Conservation (phyloP, 257 asterid species). For the Solanum gandarillasii region DNA sequence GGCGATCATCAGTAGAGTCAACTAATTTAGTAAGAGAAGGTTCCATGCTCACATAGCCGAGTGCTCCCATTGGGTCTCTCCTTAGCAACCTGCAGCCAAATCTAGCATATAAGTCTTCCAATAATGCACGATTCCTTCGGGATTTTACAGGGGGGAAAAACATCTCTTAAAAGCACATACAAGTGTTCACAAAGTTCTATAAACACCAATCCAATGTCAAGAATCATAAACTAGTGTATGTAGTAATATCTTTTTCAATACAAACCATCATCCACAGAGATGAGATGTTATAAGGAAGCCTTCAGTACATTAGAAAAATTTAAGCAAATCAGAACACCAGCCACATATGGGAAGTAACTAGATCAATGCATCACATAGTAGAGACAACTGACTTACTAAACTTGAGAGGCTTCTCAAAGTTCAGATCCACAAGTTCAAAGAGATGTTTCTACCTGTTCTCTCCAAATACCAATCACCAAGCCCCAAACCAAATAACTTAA, state of each 20-base stretch:
- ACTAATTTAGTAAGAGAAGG: conserved; percentile 31
- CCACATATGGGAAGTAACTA: background rate
- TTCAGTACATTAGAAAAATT: background rate
- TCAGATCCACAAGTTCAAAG: background rate
- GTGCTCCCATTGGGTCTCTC: conserved; percentile 98
- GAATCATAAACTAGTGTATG: background rate
- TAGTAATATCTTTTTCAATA: background rate
- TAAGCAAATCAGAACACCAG: background rate
- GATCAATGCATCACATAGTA: background rate
- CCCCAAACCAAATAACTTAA: background rate
- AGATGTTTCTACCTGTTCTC: background rate
- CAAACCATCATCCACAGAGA: background rate
- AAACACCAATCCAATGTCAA: background rate
- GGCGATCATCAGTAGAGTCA: conserved; percentile 51
- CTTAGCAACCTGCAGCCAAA: conserved; percentile 69
- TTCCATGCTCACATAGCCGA: conserved; percentile 59
- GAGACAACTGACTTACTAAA: background rate
- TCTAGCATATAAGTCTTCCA: background rate
- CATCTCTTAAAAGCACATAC: background rate
- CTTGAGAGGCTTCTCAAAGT: background rate
- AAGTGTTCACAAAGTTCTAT: background rate
- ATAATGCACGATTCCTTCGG: background rate
- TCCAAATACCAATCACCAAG: background rate
- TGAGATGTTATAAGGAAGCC: background rate
- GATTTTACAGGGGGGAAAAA: background rate